Evolutionary conservation across 164 flowering plant species (phyloP).

Genomic region (Vitis rupestris): DNA sequence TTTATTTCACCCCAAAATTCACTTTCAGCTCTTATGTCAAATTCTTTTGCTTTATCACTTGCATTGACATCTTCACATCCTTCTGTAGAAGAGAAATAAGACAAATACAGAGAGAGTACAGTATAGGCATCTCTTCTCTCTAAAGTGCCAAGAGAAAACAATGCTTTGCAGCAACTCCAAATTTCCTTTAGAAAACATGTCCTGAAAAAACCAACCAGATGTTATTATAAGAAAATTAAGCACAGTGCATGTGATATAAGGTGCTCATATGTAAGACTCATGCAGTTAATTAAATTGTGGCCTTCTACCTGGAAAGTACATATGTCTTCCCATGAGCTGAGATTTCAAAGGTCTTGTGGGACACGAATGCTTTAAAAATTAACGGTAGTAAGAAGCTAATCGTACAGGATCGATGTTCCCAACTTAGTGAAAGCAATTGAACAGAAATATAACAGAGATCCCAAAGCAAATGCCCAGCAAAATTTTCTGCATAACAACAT

Average conservation of each 20-base stretch:
- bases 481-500: conserved; percentile 26
- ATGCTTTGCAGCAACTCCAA: conserved; percentile 72
- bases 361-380: conserved; percentile 59
- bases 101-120: conserved; percentile 65
- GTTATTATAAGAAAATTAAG: not conserved
- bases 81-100: conserved; percentile 35
- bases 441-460: conserved; percentile 59
- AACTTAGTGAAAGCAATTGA: conserved; percentile 54
- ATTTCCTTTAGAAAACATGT: conserved; percentile 41
- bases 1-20: conserved; percentile 83
- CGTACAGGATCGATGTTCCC: conserved; percentile 65
- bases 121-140: conserved; percentile 84
- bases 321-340: conserved; percentile 30
- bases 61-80: conserved; percentile 24
- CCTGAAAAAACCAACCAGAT: conserved; percentile 39
- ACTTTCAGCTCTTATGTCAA: conserved; percentile 55
- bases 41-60: conserved; percentile 30
- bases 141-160: conserved; percentile 58
- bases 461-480: conserved; percentile 59
- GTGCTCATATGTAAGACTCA: not conserved
- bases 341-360: conserved; percentile 33
- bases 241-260: not conserved
- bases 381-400: conserved; percentile 59
- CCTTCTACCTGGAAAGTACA: conserved; percentile 53
- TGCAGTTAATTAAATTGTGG: not conserved